Conservation (phyloP, 192 early-diverging fungal genomes). For the Bifiguratus adelaidae region DNA sequence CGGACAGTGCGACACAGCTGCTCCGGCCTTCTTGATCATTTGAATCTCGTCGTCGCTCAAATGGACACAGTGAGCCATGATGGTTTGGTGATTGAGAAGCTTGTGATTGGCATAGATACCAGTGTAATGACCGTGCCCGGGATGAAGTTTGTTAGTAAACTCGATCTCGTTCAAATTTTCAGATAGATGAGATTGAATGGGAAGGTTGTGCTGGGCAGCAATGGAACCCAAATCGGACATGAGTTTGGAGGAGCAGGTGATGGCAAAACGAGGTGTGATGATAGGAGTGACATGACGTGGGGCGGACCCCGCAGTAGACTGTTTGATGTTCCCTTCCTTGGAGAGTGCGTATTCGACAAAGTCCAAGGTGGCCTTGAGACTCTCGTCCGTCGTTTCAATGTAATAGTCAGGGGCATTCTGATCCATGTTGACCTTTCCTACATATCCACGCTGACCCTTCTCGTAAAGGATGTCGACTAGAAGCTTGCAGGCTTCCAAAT, state of each 20-base stretch:
- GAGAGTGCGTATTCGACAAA: conserved; percentile 50
- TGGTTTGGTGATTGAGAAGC: conserved; percentile 59
- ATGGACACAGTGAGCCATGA: conserved; percentile 94
- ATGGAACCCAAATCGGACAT: conserved; percentile 60
- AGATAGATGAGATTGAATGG: conserved; percentile 87
- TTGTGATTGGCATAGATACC: conserved; percentile 65
- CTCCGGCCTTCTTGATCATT: conserved; percentile 47
- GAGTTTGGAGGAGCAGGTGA: conserved; percentile 61
- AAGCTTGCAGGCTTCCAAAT: conserved; percentile 57
- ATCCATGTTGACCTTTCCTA: conserved; percentile 98
- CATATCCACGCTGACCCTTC: conserved; percentile 83
- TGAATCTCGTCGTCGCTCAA: conserved; percentile 61
- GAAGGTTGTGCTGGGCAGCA: conserved; percentile 60
- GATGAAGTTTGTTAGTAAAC: conserved; percentile 69
- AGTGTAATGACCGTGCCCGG: conserved; percentile 58
- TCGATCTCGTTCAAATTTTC: conserved; percentile 75
- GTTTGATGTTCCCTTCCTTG: conserved; percentile 7
- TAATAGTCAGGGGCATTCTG: conserved; percentile 72
- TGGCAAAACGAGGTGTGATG: conserved; percentile 91
- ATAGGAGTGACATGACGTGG: conserved; percentile 56
- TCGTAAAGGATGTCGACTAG: conserved; percentile 64
- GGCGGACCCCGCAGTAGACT: conserved; percentile 7
- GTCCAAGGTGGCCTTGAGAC: conserved; percentile 50
- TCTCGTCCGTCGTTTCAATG: conserved; percentile 57
- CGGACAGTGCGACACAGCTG: conserved; percentile 86